Conservation (phyloP, 805 yeast species). For the Schizosaccharomyces cryophilus region DNA sequence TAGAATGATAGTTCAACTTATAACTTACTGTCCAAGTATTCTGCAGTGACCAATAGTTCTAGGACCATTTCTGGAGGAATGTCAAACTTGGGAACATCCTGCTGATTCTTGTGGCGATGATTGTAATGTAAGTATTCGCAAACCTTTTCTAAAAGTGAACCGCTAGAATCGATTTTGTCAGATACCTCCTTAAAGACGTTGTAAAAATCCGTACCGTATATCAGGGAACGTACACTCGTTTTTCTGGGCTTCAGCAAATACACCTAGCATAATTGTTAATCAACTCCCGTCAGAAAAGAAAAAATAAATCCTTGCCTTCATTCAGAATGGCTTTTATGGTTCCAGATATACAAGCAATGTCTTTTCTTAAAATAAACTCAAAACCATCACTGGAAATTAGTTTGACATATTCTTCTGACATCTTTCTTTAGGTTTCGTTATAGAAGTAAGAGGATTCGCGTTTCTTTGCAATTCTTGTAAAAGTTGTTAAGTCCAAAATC, state of each 20-base stretch:
- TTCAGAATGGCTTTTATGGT: slow-evolving; percentile 32
- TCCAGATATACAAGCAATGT: slow-evolving; percentile 49
- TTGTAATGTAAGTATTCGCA: slow-evolving; percentile 68
- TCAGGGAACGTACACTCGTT: slow-evolving; percentile 20
- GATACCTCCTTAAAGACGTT: neutral
- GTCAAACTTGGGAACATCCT: slow-evolving; percentile 57
- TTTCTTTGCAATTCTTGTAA: too few relatives aligned
- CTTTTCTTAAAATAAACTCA: slow-evolving; percentile 34
- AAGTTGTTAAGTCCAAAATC: too few relatives aligned
- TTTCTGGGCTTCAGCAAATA: slow-evolving; percentile 35
- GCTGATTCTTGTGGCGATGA: slow-evolving; percentile 26
- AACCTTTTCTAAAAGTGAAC: slow-evolving; percentile 47
- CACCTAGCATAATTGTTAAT: slow-evolving; percentile 5
- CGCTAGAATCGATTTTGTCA: slow-evolving; percentile 18
- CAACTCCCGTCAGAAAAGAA: neutral
- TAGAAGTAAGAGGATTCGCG: too few relatives aligned
- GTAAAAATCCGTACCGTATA: neutral
- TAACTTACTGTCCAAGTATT: slow-evolving; percentile 36
- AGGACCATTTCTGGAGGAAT: slow-evolving; percentile 86
- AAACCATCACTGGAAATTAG: slow-evolving; percentile 52
- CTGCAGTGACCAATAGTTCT: slow-evolving; percentile 81
- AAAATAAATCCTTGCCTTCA: slow-evolving; percentile 1
- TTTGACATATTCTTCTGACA: slow-evolving; percentile 22
- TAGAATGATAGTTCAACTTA: too few relatives aligned
- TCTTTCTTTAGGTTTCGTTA: neutral